A percentile compares a stretch with the other conserved stretches of the same genome.
These are phyloP conservation scores for Talaromyces piceae DNA, from an alignment of 2,329 filamentous ascomycete genomes.

Conservation along the genomic window DNA sequence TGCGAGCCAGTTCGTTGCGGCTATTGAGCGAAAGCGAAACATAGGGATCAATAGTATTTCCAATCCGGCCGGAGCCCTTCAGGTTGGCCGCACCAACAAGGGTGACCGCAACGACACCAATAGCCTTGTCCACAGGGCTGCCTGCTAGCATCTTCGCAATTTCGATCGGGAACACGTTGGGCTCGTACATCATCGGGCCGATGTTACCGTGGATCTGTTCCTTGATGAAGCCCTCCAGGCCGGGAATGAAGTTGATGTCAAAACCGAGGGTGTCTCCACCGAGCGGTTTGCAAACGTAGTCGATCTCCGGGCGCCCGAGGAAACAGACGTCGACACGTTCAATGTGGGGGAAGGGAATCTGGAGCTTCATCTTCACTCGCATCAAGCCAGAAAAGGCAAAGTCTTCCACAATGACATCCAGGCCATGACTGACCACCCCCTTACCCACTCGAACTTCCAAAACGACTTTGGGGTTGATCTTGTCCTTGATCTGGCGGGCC, in stretches of 20 bases:
- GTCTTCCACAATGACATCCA: constrained; percentile 96
- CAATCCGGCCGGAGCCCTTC: constrained; percentile 92
- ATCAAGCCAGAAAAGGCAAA: constrained; percentile 95
- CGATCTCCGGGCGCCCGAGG: constrained; percentile 77
- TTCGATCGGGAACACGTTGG: constrained; percentile 96
- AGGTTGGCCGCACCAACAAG: constrained; percentile 85
- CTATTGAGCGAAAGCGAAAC: constrained; percentile 76
- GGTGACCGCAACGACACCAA: constrained; percentile 86
- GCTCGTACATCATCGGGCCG: constrained; percentile 94
- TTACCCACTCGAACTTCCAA: constrained; percentile 93
- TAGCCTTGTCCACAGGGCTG: constrained; percentile 86
- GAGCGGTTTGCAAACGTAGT: constrained; percentile 96
- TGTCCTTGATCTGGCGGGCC: constrained; percentile 79
- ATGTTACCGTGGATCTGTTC: constrained; percentile 94
- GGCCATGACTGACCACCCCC: constrained; percentile 90
- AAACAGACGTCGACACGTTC: constrained; percentile 95
- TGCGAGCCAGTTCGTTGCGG: constrained; percentile 72
- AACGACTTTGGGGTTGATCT: constrained; percentile 94
- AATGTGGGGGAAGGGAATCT: constrained; percentile 90
- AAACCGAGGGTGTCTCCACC: constrained; percentile 94
- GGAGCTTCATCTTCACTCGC: constrained; percentile 95
- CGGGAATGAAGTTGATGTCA: constrained; percentile 98
- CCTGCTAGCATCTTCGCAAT: constrained; percentile 97
- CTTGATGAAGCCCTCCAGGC: constrained; percentile 84
- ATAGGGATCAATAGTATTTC: constrained; percentile 87